A percentile compares a stretch with the other conserved stretches of the same genome.
Evolutionary conservation across 148 eudicot species (phyloP).

Genomic region (Dianthus caryophyllus): DNA sequence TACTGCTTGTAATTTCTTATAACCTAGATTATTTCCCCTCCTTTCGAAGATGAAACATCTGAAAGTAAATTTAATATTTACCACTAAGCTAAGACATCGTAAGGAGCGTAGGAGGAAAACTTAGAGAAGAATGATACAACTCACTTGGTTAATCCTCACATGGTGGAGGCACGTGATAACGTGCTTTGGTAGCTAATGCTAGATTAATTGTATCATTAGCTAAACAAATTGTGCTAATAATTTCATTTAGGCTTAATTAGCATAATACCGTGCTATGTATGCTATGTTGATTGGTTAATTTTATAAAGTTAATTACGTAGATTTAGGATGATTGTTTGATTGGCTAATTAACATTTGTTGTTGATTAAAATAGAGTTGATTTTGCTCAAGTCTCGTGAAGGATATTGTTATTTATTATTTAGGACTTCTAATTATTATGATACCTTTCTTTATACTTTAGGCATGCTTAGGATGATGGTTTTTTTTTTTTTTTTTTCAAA

Average conservation of each 20-base stretch:
- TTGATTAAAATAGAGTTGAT: background rate
- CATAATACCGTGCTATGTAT: no score
- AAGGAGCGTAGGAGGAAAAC: slow-evolving; percentile 14
- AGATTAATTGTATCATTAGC: slow-evolving; percentile 21
- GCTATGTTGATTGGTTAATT: slow-evolving; percentile 2
- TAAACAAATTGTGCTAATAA: background rate
- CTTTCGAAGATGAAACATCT: no score
- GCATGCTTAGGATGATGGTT: slow-evolving; percentile 20
- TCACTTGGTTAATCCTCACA: slow-evolving; percentile 25
- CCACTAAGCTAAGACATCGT: background rate
- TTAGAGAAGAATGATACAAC: slow-evolving; percentile 18
- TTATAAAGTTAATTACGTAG: background rate
- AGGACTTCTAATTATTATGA: slow-evolving; percentile 19
- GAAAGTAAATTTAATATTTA: no score
- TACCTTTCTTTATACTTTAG: background rate
- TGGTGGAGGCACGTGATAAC: slow-evolving; percentile 36
- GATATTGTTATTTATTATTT: slow-evolving; percentile 12
- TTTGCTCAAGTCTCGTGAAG: slow-evolving; percentile 2
- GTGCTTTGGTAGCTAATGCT: slow-evolving; percentile 23
- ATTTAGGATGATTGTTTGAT: background rate
- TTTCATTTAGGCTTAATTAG: background rate
- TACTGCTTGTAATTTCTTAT: no score
- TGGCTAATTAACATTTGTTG: background rate
- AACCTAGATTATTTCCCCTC: no score
- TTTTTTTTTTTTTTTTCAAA: no score